These are phyloP conservation scores for Monosporascus sp. DNA, from an alignment of 2,329 filamentous ascomycete genomes.

Conservation along the genomic window DNA sequence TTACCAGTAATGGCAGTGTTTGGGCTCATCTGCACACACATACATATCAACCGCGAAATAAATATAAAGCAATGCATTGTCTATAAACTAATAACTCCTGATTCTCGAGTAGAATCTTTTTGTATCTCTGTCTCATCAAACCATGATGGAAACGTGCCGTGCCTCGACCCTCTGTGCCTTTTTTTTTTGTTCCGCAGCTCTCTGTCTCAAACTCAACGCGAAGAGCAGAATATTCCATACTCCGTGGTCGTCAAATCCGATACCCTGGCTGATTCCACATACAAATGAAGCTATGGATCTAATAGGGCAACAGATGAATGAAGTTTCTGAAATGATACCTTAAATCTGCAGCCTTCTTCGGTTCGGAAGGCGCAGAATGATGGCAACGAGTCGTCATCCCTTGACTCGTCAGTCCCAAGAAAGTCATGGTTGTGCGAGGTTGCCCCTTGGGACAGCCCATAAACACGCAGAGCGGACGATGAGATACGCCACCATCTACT, in stretches of 20 bases:
- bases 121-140: not conserved
- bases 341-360: conserved; percentile 6
- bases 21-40: too few species aligned
- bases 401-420: conserved; percentile 1
- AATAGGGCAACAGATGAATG: conserved; percentile 24
- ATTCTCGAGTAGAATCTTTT: not conserved
- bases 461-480: not conserved
- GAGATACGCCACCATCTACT: conserved; percentile 11
- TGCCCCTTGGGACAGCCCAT: not conserved
- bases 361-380: not conserved
- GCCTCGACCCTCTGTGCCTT: not conserved
- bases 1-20: too few species aligned
- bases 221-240: conserved; percentile 7
- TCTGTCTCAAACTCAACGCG: not conserved
- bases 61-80: not conserved
- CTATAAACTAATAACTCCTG: not conserved
- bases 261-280: conserved; percentile 21
- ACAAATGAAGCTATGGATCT: conserved; percentile 26
- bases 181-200: not conserved
- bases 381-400: not conserved
- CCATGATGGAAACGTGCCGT: not conserved
- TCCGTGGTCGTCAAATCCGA: conserved; percentile 10
- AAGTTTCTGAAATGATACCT: conserved; percentile 16
- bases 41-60: not conserved
- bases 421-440: not conserved